Evolutionary conservation across 2,329 filamentous ascomycete species (phyloP).

Genomic region (Pseudocercospora musae): DNA sequence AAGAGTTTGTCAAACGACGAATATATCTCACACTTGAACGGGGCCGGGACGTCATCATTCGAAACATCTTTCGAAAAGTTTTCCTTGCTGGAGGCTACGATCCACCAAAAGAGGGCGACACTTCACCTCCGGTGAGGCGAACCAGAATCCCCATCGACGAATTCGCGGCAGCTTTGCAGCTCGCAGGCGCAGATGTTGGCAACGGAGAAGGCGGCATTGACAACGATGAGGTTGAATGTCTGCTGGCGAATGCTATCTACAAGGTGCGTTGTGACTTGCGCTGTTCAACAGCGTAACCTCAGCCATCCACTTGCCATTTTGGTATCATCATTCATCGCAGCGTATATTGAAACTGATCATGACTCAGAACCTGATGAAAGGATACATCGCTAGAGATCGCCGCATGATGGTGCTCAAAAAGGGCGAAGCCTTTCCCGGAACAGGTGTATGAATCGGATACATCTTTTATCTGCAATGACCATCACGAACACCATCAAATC

Average conservation of each 20-base stretch:
- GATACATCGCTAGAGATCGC: slow-evolving; percentile 89
- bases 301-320: slow-evolving; percentile 7
- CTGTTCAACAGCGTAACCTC: background rate
- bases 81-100: slow-evolving; percentile 75
- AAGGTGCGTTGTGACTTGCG: slow-evolving; percentile 62
- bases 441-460: slow-evolving; percentile 54
- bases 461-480: background rate
- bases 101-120: slow-evolving; percentile 57
- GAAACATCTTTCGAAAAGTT: slow-evolving; percentile 88
- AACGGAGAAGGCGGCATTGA: slow-evolving; percentile 65
- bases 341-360: slow-evolving; percentile 10
- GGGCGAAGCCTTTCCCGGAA: slow-evolving; percentile 86
- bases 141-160: slow-evolving; percentile 80
- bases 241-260: slow-evolving; percentile 95
- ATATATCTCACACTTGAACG: slow-evolving; percentile 95
- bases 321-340: background rate
- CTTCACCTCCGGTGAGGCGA: slow-evolving; percentile 57
- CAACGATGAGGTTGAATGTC: slow-evolving; percentile 89
- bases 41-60: slow-evolving; percentile 83
- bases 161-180: slow-evolving; percentile 78
- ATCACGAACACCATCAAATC: background rate
- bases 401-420: slow-evolving; percentile 92
- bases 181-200: slow-evolving; percentile 55
- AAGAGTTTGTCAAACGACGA: slow-evolving; percentile 87
- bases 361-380: slow-evolving; percentile 84